phyloP scores from a whole-genome alignment of 116 monocot genomes.

The Iris pallida region DNA sequence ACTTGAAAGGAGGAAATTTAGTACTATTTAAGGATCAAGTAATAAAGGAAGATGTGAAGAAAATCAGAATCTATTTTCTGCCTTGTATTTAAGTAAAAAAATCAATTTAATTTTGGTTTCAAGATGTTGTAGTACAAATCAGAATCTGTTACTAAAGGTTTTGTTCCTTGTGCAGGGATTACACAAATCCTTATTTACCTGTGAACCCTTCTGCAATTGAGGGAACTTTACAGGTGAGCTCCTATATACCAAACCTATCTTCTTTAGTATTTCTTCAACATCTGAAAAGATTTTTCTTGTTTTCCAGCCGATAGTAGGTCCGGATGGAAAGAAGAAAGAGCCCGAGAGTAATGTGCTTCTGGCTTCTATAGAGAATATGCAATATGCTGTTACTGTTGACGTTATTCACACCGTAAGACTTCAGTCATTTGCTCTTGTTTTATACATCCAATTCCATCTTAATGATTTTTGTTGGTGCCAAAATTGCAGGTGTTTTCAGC shows the following conservation, averaged over 20 bases:
- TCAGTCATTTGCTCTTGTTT: neutral
- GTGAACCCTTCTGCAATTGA: slow-evolving; percentile 73
- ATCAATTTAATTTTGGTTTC: too few species aligned
- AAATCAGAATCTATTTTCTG: too few species aligned
- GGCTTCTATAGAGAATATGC: slow-evolving; percentile 62
- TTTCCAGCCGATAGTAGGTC: slow-evolving; percentile 43
- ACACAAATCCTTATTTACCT: slow-evolving; percentile 74
- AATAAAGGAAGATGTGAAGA: too few species aligned
- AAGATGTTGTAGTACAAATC: neutral
- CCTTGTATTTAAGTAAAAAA: too few species aligned
- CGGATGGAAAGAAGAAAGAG: slow-evolving; percentile 68
- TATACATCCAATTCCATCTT: neutral
- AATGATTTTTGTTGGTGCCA: neutral
- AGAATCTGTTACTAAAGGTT: neutral
- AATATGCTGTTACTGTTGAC: slow-evolving; percentile 67
- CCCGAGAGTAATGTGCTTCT: slow-evolving; percentile 72
- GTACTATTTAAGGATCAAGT: too few species aligned
- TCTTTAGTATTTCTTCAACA: too few species aligned
- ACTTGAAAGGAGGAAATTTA: too few species aligned
- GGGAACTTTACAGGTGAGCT: slow-evolving; percentile 55
- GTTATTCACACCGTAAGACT: slow-evolving; percentile 56
- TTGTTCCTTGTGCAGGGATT: slow-evolving; percentile 34
- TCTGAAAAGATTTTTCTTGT: neutral
- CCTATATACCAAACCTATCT: neutral
- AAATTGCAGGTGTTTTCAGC: slow-evolving; percentile 58